These are phyloP conservation scores for Thozetella sp. DNA, from an alignment of 495 filamentous ascomycete species.

Conservation along the genomic window DNA sequence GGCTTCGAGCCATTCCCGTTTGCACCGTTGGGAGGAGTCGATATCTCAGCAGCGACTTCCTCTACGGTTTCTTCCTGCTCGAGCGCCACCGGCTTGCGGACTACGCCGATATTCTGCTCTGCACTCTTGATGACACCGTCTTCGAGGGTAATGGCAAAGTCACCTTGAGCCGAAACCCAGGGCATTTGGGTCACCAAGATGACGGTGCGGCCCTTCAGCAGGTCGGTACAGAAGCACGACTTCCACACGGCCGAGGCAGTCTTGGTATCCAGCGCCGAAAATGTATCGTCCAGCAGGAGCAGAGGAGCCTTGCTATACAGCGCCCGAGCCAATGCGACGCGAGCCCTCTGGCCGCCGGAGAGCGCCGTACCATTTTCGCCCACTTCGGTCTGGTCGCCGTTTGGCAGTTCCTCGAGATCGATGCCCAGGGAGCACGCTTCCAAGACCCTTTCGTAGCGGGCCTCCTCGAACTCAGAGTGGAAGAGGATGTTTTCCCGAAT, in stretches of 20 bases:
- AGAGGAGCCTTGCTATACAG: conserved; percentile 68
- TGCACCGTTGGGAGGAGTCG: conserved; percentile 20
- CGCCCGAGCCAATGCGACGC: conserved; percentile 69
- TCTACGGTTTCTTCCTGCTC: background rate
- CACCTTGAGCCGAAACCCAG: conserved; percentile 46
- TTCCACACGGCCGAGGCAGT: conserved; percentile 48
- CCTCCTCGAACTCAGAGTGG: conserved; percentile 44
- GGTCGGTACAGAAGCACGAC: conserved; percentile 51
- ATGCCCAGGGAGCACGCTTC: conserved; percentile 65
- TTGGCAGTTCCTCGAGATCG: conserved; percentile 53
- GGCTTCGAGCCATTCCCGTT: conserved; percentile 16
- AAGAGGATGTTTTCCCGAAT: conserved; percentile 62
- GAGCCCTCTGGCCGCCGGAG: conserved; percentile 71
- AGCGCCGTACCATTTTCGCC: conserved; percentile 70
- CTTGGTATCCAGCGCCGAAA: conserved; percentile 62
- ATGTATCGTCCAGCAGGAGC: conserved; percentile 69
- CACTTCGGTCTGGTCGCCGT: conserved; percentile 58
- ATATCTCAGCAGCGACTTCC: conserved; percentile 13
- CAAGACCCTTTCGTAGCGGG: conserved; percentile 57
- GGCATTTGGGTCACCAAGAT: conserved; percentile 43
- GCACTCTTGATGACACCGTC: conserved; percentile 33
- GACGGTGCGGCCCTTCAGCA: conserved; percentile 37
- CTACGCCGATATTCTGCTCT: conserved; percentile 34
- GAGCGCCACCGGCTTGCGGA: conserved; percentile 25
- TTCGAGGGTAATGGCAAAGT: conserved; percentile 39